These are phyloP conservation scores for Linderniella brevidens DNA, from an alignment of 257 asterid genomes.

Conservation along the genomic window DNA sequence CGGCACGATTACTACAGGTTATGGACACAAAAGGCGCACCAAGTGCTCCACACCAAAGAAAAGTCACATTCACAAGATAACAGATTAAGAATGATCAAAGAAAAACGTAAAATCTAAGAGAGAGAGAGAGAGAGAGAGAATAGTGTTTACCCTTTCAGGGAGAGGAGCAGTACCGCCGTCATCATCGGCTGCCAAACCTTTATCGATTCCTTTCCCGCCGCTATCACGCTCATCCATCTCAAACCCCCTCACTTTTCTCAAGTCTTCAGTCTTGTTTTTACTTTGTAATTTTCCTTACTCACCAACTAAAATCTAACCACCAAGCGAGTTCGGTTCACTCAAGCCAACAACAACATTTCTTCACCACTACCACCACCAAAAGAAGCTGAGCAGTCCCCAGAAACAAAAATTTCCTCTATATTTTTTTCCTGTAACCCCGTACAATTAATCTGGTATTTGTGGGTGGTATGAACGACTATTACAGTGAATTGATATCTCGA, in stretches of 20 bases:
- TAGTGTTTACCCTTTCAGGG: conserved; percentile 43
- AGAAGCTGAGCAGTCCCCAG: too few relatives aligned
- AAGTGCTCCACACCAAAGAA: too few relatives aligned
- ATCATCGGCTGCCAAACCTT: conserved; percentile 45
- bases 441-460: background rate
- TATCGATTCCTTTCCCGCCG: conserved; percentile 42
- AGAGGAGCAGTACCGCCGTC: conserved; percentile 65
- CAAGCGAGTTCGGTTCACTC: background rate
- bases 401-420: conserved; percentile 3
- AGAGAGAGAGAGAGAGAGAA: background rate
- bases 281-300: too few relatives aligned
- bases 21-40: too few relatives aligned
- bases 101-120: background rate
- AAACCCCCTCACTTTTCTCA: too few relatives aligned
- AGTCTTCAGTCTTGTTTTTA: background rate
- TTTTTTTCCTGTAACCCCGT: conserved; percentile 3
- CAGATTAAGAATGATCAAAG: background rate
- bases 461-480: too few relatives aligned
- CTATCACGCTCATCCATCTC: conserved; percentile 26
- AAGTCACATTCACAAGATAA: too few relatives aligned
- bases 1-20: too few relatives aligned
- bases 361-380: too few relatives aligned
- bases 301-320: background rate
- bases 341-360: too few relatives aligned
- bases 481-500: too few relatives aligned